Percentiles rank a stretch among this genome's conserved stretches.
Evolutionary conservation across 768 basidiomycete genomes (phyloP).

Genomic region (Sarcodon sp.): DNA sequence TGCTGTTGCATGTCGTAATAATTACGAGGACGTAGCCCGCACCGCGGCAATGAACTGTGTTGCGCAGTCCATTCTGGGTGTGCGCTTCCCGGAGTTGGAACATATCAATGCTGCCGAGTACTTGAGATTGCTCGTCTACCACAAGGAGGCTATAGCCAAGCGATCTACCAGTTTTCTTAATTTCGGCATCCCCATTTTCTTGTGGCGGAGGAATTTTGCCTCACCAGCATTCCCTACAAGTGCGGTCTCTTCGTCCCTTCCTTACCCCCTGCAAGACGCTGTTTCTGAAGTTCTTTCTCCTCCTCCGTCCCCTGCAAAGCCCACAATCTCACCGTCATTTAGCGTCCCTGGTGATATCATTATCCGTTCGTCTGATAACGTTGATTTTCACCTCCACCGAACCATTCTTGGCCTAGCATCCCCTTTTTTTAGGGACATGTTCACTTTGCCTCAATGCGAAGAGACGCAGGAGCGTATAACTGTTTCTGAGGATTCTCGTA

Average conservation of each 20-base stretch:
- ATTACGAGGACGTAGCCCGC: conserved; percentile 8
- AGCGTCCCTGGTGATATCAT: not conserved
- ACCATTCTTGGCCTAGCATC: not conserved
- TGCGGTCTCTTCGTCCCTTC: not conserved
- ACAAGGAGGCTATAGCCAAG: not conserved
- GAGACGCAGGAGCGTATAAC: not conserved
- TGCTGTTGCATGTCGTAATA: conserved; percentile 7
- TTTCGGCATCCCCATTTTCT: not conserved
- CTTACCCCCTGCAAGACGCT: too few relatives aligned
- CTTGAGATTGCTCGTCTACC: not conserved
- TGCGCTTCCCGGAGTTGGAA: not conserved
- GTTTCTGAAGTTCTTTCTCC: too few relatives aligned
- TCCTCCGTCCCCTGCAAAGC: not conserved
- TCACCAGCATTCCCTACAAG: not conserved
- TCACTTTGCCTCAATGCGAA: not conserved
- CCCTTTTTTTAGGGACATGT: not conserved
- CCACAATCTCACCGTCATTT: not conserved
- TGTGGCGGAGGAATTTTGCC: not conserved
- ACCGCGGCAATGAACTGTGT: conserved; percentile 2
- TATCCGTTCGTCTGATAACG: not conserved
- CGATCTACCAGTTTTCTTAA: not conserved
- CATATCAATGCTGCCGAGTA: not conserved
- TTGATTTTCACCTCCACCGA: not conserved
- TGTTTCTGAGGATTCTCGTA: conserved; percentile 1
- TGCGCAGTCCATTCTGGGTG: not conserved